A percentile compares a stretch with the other conserved stretches of the same genome.
phyloP scores from a whole-genome alignment of 257 asterid species.

The Linaria vulgaris region DNA sequence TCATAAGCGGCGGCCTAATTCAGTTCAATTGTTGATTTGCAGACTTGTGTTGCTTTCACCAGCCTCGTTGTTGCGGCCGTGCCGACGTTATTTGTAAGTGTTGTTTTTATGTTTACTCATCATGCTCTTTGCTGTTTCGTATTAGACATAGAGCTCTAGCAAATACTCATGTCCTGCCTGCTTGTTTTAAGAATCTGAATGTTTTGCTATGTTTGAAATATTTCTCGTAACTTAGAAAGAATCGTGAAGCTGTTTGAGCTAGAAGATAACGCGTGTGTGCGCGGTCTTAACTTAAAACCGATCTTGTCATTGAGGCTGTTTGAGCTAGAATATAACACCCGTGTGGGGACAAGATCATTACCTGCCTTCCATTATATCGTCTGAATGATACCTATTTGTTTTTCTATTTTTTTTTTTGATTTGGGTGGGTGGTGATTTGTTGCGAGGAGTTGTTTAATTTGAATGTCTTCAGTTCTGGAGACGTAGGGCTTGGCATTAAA shows the following conservation, averaged over 20 bases:
- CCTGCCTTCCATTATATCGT: background rate
- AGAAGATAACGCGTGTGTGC: background rate
- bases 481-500: constrained; percentile 2
- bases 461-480: background rate
- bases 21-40: constrained; percentile 30
- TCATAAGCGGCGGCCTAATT: too few relatives aligned
- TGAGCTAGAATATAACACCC: background rate
- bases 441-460: too few relatives aligned
- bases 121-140: background rate
- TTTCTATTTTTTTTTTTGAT: too few relatives aligned
- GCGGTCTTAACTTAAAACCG: too few relatives aligned
- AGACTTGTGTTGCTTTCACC: constrained; percentile 65
- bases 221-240: too few relatives aligned
- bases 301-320: too few relatives aligned
- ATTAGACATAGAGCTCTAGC: background rate
- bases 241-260: background rate
- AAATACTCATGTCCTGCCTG: background rate
- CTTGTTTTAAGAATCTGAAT: background rate
- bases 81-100: constrained; percentile 74
- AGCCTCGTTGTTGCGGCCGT: constrained; percentile 75
- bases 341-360: background rate
- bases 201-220: too few relatives aligned
- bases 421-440: too few relatives aligned
- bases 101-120: background rate
- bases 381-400: background rate